Evolutionary conservation across 2,329 filamentous ascomycete genomes (phyloP).

Genomic region (Plectosphaerella cucumerina): DNA sequence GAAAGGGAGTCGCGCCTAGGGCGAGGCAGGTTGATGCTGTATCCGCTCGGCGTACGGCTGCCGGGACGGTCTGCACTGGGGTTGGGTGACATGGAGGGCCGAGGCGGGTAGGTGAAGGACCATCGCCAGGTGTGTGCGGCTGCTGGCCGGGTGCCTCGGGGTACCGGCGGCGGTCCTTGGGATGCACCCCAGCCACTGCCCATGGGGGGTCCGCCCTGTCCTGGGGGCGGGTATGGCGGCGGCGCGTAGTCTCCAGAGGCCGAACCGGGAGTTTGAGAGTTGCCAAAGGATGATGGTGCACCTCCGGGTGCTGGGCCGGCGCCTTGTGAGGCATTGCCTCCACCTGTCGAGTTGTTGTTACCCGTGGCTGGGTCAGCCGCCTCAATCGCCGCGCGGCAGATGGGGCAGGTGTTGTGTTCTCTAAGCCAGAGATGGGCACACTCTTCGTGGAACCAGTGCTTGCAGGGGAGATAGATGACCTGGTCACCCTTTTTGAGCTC

Average conservation of each 20-base stretch:
- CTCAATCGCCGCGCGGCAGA: slow-evolving; percentile 62
- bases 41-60: slow-evolving; percentile 8
- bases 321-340: slow-evolving; percentile 3
- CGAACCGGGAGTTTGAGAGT: not conserved
- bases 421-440: slow-evolving; percentile 82
- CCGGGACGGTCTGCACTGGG: not conserved
- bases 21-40: slow-evolving; percentile 7
- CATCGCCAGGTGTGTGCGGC: not conserved
- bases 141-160: not conserved
- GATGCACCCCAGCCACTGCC: not conserved
- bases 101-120: slow-evolving; percentile 4
- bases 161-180: too few species aligned
- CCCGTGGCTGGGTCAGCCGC: slow-evolving; percentile 19
- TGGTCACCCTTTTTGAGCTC: slow-evolving; percentile 68
- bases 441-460: slow-evolving; percentile 86
- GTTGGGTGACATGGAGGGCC: not conserved
- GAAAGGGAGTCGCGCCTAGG: slow-evolving; percentile 33
- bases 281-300: not conserved
- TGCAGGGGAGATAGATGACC: slow-evolving; percentile 77
- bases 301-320: slow-evolving; percentile 6
- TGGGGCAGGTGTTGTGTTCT: slow-evolving; percentile 90
- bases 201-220: not conserved
- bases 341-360: slow-evolving; percentile 8
- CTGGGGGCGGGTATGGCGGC: not conserved
- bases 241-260: not conserved